Conservation (phyloP, 371 early-diverging fungal species). For the Haplosporangium sp. region DNA sequence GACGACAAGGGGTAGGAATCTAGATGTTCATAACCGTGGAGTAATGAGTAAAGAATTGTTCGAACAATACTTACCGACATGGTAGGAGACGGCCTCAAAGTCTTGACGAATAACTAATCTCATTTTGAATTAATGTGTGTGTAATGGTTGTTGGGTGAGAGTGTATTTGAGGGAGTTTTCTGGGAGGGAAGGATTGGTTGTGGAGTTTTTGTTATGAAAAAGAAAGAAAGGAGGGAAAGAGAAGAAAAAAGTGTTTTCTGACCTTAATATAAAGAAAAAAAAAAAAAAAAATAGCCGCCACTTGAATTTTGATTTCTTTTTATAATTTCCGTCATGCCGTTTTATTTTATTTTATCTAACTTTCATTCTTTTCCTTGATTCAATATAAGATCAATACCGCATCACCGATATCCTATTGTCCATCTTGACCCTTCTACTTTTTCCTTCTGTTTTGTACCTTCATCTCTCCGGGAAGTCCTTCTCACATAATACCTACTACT, state of each 20-base stretch:
- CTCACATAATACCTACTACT: background rate
- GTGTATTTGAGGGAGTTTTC: background rate
- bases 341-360: background rate
- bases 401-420: background rate
- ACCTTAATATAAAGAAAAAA: constrained; percentile 15
- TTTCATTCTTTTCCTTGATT: no score
- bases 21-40: no score
- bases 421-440: background rate
- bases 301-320: background rate
- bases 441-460: no score
- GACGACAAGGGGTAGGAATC: no score
- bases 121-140: constrained; percentile 58
- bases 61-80: constrained; percentile 63
- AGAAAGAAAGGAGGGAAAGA: constrained; percentile 4
- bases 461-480: background rate
- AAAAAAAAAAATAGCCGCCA: constrained; percentile 4
- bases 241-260: background rate
- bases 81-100: constrained; percentile 72
- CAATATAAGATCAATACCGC: no score
- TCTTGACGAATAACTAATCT: constrained; percentile 79
- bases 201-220: background rate
- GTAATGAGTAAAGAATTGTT: background rate
- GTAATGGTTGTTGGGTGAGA: constrained; percentile 11
- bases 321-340: no score
- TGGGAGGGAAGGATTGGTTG: background rate